Base-by-base conservation (phyloP, 495 filamentous ascomycete species). In the Parathielavia hyrcaniae region DNA sequence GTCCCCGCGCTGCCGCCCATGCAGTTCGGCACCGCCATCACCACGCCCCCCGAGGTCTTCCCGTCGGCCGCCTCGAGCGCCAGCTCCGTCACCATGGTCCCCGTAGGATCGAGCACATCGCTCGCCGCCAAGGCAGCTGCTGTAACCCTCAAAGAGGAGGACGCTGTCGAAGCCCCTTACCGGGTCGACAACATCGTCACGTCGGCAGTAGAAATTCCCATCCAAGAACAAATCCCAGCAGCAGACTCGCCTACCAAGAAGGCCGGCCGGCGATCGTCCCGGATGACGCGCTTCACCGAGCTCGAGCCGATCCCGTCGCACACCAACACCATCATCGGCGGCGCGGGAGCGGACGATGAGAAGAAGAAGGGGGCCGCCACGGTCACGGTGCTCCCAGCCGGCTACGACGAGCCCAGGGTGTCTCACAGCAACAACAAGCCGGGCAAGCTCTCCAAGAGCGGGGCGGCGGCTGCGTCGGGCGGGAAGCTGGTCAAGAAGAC, bases 401-500 rank as follows among this genome's bases (percentile, higher is more conserved):
- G 40, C 7, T 66, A 64, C 44, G 63, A 66, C 52, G 60, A 63
- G 40, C n/a, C n/a, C n/a, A n/a, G n/a, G n/a, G n/a, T n/a, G n/a
- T n/a, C n/a, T n/a, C n/a, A n/a, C n/a, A n/a, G n/a, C n/a, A n/a
- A n/a, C n/a, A n/a, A n/a, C 5, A 65, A 64, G 53, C 32, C 55
- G 34, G 47, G 59, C 40, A 71, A 69, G 61, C 64, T 67, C 34
- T 61, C 53, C 52, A 69, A 71, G 55, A 50, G 11, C 5, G n/a
- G n/a, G n/a, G 35, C 62, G 7, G 36, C 40, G 13, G 30, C 26
- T 30, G 26, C 26, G 26, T 30, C 64, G 6, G 26, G 32, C 32
- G 32, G 40, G 30, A 66, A 67, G 40, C 45, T 55, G 44, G 50
- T 45, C 1, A 69, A 65, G 55, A 68, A 58, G 61, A 67, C 52